phyloP scores from a whole-genome alignment of 805 yeast genomes.

The Yamadazyma akitaensis region DNA sequence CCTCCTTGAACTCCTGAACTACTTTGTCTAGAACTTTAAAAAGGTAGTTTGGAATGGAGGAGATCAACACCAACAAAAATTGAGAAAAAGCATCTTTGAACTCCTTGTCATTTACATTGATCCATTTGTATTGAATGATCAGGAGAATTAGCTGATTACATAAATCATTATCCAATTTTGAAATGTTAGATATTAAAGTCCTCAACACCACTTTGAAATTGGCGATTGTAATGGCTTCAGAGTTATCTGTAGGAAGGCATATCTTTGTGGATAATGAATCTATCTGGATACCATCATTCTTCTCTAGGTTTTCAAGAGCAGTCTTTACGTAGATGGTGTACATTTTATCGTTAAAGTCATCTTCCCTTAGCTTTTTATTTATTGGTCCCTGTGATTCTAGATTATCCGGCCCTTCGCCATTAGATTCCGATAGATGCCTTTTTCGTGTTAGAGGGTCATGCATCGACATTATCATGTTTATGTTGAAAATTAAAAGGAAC shows the following conservation, averaged over 20 bases:
- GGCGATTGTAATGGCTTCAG: conserved; percentile 51
- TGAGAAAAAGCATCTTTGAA: conserved; percentile 47
- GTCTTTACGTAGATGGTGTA: conserved; percentile 51
- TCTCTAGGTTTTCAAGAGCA: conserved; percentile 66
- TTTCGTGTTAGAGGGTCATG: conserved; percentile 36
- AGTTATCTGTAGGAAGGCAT: conserved; percentile 46
- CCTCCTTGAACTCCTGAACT: conserved; percentile 53
- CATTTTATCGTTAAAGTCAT: conserved; percentile 35
- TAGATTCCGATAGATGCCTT: conserved; percentile 17
- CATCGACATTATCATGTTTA: conserved; percentile 34
- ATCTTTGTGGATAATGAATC: conserved; percentile 61
- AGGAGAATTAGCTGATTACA: conserved; percentile 56
- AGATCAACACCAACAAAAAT: conserved; percentile 73
- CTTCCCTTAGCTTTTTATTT: neutral
- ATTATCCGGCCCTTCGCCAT: conserved; percentile 8
- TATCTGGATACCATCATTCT: conserved; percentile 51
- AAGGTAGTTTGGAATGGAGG: conserved; percentile 89
- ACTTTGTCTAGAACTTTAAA: conserved; percentile 71
- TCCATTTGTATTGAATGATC: conserved; percentile 65
- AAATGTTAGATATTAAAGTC: conserved; percentile 59
- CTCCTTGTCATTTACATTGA: conserved; percentile 27
- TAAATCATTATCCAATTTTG: conserved; percentile 59
- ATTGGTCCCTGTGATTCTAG: conserved; percentile 6
- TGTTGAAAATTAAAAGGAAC: neutral
- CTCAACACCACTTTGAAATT: conserved; percentile 56